Evolutionary conservation across 441 rosid species (phyloP).

Genomic region (Melastoma candidum): DNA sequence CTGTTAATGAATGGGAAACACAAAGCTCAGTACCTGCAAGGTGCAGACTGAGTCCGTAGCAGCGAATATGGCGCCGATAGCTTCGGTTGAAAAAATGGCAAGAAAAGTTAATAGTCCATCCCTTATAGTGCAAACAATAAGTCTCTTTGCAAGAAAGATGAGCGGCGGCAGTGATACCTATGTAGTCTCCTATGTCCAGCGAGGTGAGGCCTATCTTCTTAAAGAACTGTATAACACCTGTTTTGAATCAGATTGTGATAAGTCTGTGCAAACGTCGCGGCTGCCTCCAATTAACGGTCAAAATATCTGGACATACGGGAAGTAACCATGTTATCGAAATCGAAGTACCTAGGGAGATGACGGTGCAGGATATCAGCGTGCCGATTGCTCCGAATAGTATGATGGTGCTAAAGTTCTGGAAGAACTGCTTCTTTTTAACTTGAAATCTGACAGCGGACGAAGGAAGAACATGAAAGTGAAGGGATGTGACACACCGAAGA

Average conservation of each 20-base stretch:
- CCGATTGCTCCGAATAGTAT: conserved; percentile 75
- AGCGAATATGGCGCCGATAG: conserved; percentile 92
- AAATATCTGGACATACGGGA: background rate
- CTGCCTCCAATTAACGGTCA: too few species aligned
- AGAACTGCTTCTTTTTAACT: conserved; percentile 91
- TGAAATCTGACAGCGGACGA: conserved; percentile 49
- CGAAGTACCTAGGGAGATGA: conserved; percentile 56
- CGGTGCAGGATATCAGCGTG: conserved; percentile 50
- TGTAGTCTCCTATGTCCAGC: conserved; percentile 63
- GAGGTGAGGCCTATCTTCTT: conserved; percentile 42
- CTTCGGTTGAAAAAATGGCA: conserved; percentile 28
- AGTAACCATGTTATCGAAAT: conserved; percentile 1
- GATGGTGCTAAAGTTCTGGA: conserved; percentile 80
- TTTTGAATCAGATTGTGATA: conserved; percentile 6
- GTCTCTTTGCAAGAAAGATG: background rate
- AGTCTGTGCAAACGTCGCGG: background rate
- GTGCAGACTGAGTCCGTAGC: conserved; percentile 98
- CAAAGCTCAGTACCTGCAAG: conserved; percentile 30
- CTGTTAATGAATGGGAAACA: too few species aligned
- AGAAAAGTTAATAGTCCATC: conserved; percentile 7
- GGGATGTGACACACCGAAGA: too few species aligned
- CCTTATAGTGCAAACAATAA: conserved; percentile 1
- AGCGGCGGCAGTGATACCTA: conserved; percentile 35
- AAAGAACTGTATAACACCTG: conserved; percentile 64
- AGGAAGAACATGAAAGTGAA: too few species aligned